Evolutionary conservation across 495 filamentous ascomycete species (phyloP).

Genomic region (Schizothecium vesticola): DNA sequence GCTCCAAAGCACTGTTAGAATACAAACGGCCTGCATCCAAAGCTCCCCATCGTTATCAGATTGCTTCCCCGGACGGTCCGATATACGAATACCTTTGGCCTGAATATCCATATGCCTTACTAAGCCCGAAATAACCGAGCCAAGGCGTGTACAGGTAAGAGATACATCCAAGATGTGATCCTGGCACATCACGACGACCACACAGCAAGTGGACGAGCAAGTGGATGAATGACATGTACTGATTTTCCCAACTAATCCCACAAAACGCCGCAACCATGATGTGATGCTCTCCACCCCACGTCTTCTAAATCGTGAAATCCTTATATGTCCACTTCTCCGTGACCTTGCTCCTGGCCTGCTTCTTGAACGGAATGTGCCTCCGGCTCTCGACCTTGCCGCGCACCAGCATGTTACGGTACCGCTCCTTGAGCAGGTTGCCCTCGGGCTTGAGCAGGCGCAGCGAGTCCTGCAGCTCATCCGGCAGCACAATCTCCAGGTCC

Average conservation of each 20-base stretch:
- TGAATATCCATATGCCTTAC: not conserved
- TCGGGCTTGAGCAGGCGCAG: slow-evolving; percentile 85
- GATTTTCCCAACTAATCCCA: not conserved
- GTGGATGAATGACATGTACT: not conserved
- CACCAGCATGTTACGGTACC: slow-evolving; percentile 82
- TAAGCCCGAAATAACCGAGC: not conserved
- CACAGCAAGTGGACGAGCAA: not conserved
- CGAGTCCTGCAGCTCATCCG: slow-evolving; percentile 90
- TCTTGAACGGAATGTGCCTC: slow-evolving; percentile 67
- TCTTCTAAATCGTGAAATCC: slow-evolving; percentile 54
- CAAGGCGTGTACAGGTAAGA: not conserved
- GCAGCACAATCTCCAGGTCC: slow-evolving; percentile 79
- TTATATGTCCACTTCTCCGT: slow-evolving; percentile 98
- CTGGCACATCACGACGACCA: not conserved
- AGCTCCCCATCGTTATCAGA: not conserved
- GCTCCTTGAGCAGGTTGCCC: slow-evolving; percentile 84
- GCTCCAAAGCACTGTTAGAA: not conserved
- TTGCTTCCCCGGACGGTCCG: not conserved
- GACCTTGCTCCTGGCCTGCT: slow-evolving; percentile 67
- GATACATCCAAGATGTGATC: not conserved
- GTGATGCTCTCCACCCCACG: not conserved
- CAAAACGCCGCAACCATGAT: not conserved
- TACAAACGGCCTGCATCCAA: not conserved
- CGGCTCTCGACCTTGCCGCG: slow-evolving; percentile 83
- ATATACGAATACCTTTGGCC: not conserved